Conservation (phyloP, 441 rosid genomes). For the Populus trichocarpa region DNA sequence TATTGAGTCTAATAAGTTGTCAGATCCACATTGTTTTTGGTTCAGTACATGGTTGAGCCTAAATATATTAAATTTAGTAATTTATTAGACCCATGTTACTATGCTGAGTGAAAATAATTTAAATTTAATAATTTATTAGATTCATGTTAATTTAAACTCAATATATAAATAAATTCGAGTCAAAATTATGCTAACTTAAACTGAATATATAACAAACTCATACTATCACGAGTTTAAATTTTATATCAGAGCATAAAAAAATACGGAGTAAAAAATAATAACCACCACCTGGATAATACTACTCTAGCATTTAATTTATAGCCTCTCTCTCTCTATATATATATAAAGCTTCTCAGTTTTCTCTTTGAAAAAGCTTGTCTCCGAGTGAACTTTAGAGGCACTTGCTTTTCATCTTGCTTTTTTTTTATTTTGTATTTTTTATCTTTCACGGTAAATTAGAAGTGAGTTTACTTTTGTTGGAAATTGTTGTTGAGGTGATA, state of each 20-base stretch:
- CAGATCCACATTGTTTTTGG: accelerated
- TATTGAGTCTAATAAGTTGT: accelerated
- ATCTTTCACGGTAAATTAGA: not conserved
- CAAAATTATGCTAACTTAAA: no score
- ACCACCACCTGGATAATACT: constrained; percentile 32
- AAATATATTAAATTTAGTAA: no score
- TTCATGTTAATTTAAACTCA: accelerated
- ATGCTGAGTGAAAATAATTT: no score
- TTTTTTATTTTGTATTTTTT: not conserved
- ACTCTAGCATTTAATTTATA: constrained; percentile 28
- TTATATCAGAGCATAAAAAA: no score
- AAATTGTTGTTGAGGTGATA: not conserved
- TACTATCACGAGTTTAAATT: no score
- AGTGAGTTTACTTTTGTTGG: not conserved
- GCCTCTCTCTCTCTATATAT: constrained; percentile 5
- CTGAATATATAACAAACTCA: no score
- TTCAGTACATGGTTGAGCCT: accelerated
- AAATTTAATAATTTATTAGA: no score
- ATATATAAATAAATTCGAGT: no score
- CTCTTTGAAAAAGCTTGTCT: not conserved
- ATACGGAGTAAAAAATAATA: no score
- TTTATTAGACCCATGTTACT: accelerated
- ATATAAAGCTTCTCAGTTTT: not conserved
- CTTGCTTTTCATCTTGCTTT: not conserved
- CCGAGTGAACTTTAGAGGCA: not conserved